These are phyloP conservation scores for Leccinum longicurvipes DNA, from an alignment of 768 basidiomycete species.

Conservation along the genomic window DNA sequence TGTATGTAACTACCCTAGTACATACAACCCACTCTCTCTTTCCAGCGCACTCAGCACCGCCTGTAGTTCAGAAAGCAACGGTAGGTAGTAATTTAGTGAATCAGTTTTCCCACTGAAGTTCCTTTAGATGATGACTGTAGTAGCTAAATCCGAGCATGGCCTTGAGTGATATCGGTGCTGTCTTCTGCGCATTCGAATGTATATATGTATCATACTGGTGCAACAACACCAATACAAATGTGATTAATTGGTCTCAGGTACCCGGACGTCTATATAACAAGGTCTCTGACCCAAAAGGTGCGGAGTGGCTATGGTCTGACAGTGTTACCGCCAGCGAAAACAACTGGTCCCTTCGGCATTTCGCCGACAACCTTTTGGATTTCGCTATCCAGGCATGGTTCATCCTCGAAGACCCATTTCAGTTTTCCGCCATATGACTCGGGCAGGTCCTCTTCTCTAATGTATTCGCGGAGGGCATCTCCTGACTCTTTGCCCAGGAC, in stretches of 20 bases:
- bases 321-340: conserved; percentile 47
- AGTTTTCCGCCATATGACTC: conserved; percentile 71
- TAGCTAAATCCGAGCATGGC: conserved; percentile 58
- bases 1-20: too few species aligned
- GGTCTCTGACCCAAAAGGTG: background rate
- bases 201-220: too few species aligned
- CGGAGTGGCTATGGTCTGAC: conserved; percentile 18
- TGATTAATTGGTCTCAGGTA: too few species aligned
- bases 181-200: background rate
- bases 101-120: conserved; percentile 41
- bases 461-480: conserved; percentile 47
- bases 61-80: conserved; percentile 60
- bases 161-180: conserved; percentile 28
- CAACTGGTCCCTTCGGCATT: conserved; percentile 55
- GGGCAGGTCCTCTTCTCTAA: conserved; percentile 53
- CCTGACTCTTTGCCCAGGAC: conserved; percentile 64
- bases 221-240: too few species aligned
- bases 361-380: conserved; percentile 42
- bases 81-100: conserved; percentile 42
- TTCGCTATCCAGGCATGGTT: conserved; percentile 60
- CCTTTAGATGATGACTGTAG: conserved; percentile 61
- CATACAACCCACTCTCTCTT: too few species aligned
- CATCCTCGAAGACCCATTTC: conserved; percentile 66
- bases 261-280: background rate
- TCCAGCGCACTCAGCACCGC: too few species aligned